Evolutionary conservation across 441 rosid species (phyloP).

Genomic region (Manihot esculenta): DNA sequence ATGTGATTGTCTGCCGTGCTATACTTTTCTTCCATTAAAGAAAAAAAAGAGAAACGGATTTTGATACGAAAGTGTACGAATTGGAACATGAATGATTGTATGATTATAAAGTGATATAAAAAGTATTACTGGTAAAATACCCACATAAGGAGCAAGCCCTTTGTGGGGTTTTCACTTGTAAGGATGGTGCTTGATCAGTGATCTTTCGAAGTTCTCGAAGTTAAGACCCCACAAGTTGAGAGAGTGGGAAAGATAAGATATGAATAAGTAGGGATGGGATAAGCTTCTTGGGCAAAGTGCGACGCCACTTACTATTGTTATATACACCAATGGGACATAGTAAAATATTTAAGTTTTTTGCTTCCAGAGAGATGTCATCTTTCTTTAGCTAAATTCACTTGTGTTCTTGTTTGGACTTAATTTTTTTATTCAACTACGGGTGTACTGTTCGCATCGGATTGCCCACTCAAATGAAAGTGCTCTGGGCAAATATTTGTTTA

Average conservation of each 20-base stretch:
- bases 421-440: too few species aligned
- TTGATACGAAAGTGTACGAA: slow-evolving; percentile 69
- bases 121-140: slow-evolving; percentile 1
- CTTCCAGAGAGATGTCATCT: neutral
- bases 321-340: slow-evolving; percentile 29
- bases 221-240: slow-evolving; percentile 63
- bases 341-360: slow-evolving; percentile 27
- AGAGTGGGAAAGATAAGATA: slow-evolving; percentile 62
- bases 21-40: slow-evolving; percentile 28
- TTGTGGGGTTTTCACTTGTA: slow-evolving; percentile 6
- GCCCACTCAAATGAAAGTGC: too few species aligned
- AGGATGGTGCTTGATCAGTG: slow-evolving; percentile 37
- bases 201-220: slow-evolving; percentile 38
- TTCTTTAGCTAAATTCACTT: neutral
- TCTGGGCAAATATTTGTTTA: too few species aligned
- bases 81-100: slow-evolving; percentile 22
- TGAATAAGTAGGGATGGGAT: slow-evolving; percentile 53
- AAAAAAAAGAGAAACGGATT: slow-evolving; percentile 21
- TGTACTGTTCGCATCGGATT: too few species aligned
- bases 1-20: slow-evolving; percentile 32
- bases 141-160: neutral
- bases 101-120: slow-evolving; percentile 14
- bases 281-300: slow-evolving; percentile 69
- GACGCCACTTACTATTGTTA: slow-evolving; percentile 28
- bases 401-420: too few species aligned